A percentile compares a stretch with the other conserved stretches of the same genome.
Evolutionary conservation across 352 stramenopile species (phyloP).

Genomic region (Phytophthora palmivora): DNA sequence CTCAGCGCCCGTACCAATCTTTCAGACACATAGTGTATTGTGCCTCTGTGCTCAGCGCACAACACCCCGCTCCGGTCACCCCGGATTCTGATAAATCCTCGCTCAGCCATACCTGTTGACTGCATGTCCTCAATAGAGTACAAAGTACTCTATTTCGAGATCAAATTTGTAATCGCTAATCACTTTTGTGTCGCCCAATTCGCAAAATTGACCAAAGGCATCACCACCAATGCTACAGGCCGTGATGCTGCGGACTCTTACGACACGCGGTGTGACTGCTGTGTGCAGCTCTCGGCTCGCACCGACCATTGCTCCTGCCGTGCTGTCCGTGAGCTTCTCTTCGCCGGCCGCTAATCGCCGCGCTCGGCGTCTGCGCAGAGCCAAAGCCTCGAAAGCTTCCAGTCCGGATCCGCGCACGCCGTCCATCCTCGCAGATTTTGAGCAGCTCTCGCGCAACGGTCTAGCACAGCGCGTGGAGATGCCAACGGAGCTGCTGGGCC

Average conservation of each 20-base stretch:
- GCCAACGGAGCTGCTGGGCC: conserved; percentile 64
- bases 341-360: conserved; percentile 48
- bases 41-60: conserved; percentile 1
- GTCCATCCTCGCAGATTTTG: conserved; percentile 60
- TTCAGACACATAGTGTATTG: not conserved
- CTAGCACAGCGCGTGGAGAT: conserved; percentile 78
- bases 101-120: not conserved
- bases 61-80: not conserved
- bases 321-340: conserved; percentile 28
- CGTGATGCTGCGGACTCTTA: conserved; percentile 18
- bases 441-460: conserved; percentile 68
- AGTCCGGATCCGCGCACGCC: conserved; percentile 13
- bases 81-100: not conserved
- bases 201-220: not conserved
- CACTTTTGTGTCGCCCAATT: too few relatives aligned
- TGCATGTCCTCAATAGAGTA: too few relatives aligned
- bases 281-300: not conserved
- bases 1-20: not conserved
- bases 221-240: conserved; percentile 22
- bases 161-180: too few relatives aligned
- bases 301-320: conserved; percentile 1
- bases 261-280: conserved; percentile 2
- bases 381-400: conserved; percentile 18
- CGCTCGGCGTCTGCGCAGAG: conserved; percentile 51
- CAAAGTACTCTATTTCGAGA: too few relatives aligned